Percentiles rank a stretch among this genome's conserved stretches.
Conservation (phyloP, 257 asterid genomes). For the Nicotiana otophora region DNA sequence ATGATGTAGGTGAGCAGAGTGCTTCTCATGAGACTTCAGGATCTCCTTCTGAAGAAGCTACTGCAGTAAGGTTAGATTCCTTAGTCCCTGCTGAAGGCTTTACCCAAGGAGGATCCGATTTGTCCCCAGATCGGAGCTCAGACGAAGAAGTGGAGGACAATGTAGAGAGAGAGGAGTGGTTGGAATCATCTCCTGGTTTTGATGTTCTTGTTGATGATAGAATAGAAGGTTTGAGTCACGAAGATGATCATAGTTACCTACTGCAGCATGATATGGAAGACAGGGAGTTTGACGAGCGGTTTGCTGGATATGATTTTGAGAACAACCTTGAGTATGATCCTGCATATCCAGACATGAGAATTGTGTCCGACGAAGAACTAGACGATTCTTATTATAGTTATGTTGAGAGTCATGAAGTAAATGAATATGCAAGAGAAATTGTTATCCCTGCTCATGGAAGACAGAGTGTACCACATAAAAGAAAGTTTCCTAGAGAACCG, state of each 20-base stretch:
- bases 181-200: constrained; percentile 38
- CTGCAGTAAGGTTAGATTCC: constrained; percentile 23
- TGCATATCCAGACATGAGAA: constrained; percentile 16
- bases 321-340: constrained; percentile 23
- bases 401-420: constrained; percentile 5
- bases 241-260: constrained; percentile 18
- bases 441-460: constrained; percentile 6
- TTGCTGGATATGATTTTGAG: constrained; percentile 19
- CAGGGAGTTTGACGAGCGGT: constrained; percentile 15
- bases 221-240: constrained; percentile 21
- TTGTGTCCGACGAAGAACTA: constrained; percentile 6
- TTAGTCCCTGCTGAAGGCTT: constrained; percentile 13
- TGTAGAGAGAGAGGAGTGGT: constrained; percentile 26
- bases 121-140: constrained; percentile 21
- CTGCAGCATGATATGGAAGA: constrained; percentile 21
- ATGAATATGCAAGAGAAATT: background rate
- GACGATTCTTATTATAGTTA: background rate
- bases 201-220: constrained; percentile 36
- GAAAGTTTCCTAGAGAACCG: constrained; percentile 10
- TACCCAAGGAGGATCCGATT: constrained; percentile 7
- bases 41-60: constrained; percentile 24
- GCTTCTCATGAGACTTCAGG: constrained; percentile 13
- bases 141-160: constrained; percentile 19
- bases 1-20: constrained; percentile 10
- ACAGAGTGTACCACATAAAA: constrained; percentile 7